Evolutionary conservation across 768 basidiomycete species (phyloP), one percentile per base, ranked within the genome.

Genomic region (Pulveroboletus sp.): DNA sequence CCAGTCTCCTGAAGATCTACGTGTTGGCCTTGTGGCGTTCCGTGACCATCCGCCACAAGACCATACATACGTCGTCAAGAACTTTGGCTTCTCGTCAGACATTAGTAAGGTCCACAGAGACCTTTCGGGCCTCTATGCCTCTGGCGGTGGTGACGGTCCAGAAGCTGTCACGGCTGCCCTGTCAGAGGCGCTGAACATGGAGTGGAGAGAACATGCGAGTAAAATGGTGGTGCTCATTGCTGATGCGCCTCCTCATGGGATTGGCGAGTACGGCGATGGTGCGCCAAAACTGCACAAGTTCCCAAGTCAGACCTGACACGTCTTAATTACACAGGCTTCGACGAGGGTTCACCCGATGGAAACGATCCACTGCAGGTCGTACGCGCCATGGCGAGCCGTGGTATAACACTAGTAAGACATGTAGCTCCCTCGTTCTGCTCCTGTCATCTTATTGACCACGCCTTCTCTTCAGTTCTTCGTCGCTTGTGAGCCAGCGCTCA

Each of bases 41-140:
- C 82, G 95, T 54, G 94, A 98, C 72, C 92, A 98, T 64, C 94
- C 94, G 24, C 94, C 94, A 14, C 94, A 98, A 72, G 94, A 98
- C 65, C 91, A 90, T 61, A 93, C 93, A 48, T 98, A 93, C 66
- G 74, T 98, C 55, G 86, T 85, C 62, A 92, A 88, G 75, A 93
- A 89, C 66, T 92, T 93, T 76, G 90, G 89, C 2, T 97, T 98
- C 71, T 88, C 93, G 21, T 91, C 90, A 10, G 89, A 95, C 64
- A 93, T 95, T 57, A 76, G 79, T 60, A 80, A 88, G 63, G 89
- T 97, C 21, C 88, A 95, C 59, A 83, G 78, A 58, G 80, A 93
- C 65, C 76, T 98, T 37, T 86, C 89, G 39, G 76, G 79, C 15
- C 72, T 95, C 56, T 93, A 92, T 70, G 93, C 93, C 28, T 86